Conservation (phyloP, 148 eudicot species). For the Silene conica region DNA sequence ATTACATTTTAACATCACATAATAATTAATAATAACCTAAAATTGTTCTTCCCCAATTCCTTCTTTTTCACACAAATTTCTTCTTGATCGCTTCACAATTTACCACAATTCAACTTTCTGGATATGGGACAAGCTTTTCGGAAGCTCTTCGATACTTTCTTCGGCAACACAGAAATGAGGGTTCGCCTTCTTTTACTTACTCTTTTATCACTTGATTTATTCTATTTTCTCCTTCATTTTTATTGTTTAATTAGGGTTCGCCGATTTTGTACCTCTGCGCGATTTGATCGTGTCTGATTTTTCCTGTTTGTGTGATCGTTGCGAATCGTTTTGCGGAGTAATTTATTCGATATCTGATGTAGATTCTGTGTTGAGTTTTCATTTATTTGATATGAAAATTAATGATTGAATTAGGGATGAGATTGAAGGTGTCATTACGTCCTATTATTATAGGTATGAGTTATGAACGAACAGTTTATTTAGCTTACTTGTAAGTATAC, state of each 20-base stretch:
- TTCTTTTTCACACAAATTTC: neutral
- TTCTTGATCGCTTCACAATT: neutral
- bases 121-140: slow-evolving; percentile 97
- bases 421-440: neutral
- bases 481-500: neutral
- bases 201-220: neutral
- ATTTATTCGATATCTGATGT: neutral
- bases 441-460: no score
- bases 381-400: neutral
- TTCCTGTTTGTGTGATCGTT: neutral
- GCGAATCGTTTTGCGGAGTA: neutral
- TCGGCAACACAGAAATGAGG: slow-evolving; percentile 96
- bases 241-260: neutral
- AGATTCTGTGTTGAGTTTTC: neutral
- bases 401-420: neutral
- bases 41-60: neutral
- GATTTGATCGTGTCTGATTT: neutral
- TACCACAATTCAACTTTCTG: slow-evolving; percentile 15
- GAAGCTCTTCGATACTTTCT: slow-evolving; percentile 94
- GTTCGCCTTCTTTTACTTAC: slow-evolving; percentile 4
- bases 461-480: neutral
- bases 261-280: neutral
- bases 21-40: no score
- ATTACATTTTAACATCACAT: no score
- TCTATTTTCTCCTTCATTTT: neutral